phyloP scores from a whole-genome alignment of 768 basidiomycete species.

The Russula griseocarnosa region DNA sequence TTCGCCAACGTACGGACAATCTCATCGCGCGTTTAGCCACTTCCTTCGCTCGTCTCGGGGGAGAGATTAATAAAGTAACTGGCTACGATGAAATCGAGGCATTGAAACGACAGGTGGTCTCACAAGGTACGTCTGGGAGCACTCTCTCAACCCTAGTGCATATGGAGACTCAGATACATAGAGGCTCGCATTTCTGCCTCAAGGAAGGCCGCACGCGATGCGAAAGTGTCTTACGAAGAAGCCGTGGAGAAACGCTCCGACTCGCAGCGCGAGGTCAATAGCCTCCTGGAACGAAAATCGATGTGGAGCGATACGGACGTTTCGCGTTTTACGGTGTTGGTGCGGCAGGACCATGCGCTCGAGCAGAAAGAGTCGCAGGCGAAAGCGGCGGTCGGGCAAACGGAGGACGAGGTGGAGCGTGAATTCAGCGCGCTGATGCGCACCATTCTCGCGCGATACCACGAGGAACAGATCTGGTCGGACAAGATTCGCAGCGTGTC shows the following conservation, averaged over 20 bases:
- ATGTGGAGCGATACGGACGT: constrained; percentile 92
- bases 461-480: constrained; percentile 99
- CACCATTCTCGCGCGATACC: constrained; percentile 85
- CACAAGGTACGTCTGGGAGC: constrained; percentile 59
- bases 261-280: constrained; percentile 94
- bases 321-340: constrained; percentile 79
- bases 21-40: constrained; percentile 54
- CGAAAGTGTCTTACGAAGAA: constrained; percentile 72
- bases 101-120: constrained; percentile 70
- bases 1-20: constrained; percentile 54
- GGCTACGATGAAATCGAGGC: constrained; percentile 90
- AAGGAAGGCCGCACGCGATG: constrained; percentile 60
- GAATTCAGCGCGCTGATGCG: constrained; percentile 88
- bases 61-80: constrained; percentile 78
- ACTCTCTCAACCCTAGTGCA: background rate
- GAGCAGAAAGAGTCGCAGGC: constrained; percentile 74
- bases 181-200: constrained; percentile 69
- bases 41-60: constrained; percentile 69
- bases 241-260: constrained; percentile 77
- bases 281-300: constrained; percentile 89
- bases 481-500: constrained; percentile 96
- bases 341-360: constrained; percentile 83
- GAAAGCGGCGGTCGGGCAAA: constrained; percentile 60
- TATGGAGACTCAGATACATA: constrained; percentile 35
- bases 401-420: constrained; percentile 78